phyloP scores from a whole-genome alignment of 192 early-diverging fungal species.

The Irineochytrium annulatum region DNA sequence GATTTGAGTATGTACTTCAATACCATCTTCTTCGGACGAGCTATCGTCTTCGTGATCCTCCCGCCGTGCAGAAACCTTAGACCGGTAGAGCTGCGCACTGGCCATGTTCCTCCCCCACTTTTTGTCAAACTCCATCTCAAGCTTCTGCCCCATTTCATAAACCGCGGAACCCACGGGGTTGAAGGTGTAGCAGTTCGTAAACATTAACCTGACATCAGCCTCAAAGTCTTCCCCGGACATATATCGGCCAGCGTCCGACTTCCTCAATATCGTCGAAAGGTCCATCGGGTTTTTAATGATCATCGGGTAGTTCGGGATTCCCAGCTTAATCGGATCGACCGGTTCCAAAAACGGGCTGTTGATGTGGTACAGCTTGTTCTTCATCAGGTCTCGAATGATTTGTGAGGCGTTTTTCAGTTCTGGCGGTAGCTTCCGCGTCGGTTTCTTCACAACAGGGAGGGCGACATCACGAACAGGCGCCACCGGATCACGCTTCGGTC shows the following conservation, averaged over 20 bases:
- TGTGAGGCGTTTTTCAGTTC: slow-evolving; percentile 35
- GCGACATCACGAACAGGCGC: not conserved
- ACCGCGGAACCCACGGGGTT: slow-evolving; percentile 65
- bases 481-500: slow-evolving; percentile 20
- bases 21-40: slow-evolving; percentile 23
- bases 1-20: no score
- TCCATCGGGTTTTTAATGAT: slow-evolving; percentile 91
- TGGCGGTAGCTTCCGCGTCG: not conserved
- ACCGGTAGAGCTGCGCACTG: slow-evolving; percentile 14
- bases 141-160: slow-evolving; percentile 61
- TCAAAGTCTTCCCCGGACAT: slow-evolving; percentile 61
- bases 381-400: slow-evolving; percentile 34
- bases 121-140: slow-evolving; percentile 74
- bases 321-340: slow-evolving; percentile 78
- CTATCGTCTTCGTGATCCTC: slow-evolving; percentile 20
- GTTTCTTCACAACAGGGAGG: not conserved
- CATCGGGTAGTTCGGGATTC: slow-evolving; percentile 80
- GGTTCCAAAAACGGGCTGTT: slow-evolving; percentile 58
- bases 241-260: slow-evolving; percentile 67
- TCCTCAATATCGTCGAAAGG: slow-evolving; percentile 68
- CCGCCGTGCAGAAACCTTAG: no score
- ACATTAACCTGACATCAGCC: slow-evolving; percentile 73
- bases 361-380: slow-evolving; percentile 29
- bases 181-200: slow-evolving; percentile 82
- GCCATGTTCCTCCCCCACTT: slow-evolving; percentile 56